Percentiles rank a stretch among this genome's conserved stretches.
Conservation (phyloP, 164 flowering plant species). For the Nelumbo lutea region DNA sequence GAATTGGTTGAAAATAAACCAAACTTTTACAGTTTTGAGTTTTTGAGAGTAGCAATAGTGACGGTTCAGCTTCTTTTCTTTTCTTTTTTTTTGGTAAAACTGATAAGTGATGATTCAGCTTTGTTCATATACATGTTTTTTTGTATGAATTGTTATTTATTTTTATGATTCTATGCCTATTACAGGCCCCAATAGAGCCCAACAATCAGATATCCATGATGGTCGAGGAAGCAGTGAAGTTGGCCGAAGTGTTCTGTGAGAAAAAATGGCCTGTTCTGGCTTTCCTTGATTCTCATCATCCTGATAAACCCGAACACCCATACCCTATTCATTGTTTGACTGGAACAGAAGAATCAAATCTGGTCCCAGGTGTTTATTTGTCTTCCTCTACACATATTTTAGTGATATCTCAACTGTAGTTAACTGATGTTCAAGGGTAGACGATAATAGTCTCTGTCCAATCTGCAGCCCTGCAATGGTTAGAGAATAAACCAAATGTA, state of each 20-base stretch:
- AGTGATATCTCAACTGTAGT: neutral
- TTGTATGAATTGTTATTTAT: neutral
- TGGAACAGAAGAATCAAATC: conserved; percentile 75
- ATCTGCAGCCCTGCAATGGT: conserved; percentile 54
- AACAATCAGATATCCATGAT: conserved; percentile 62
- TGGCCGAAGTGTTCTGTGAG: conserved; percentile 59
- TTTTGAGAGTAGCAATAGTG: too few species aligned
- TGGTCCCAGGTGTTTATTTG: conserved; percentile 26
- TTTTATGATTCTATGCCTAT: neutral
- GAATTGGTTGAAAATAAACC: too few species aligned
- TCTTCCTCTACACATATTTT: neutral
- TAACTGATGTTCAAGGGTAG: too few species aligned
- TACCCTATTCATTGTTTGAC: conserved; percentile 86
- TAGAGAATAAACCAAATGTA: conserved; percentile 69
- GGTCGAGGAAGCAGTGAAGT: conserved; percentile 62
- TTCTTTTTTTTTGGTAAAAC: too few species aligned
- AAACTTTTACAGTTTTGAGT: too few species aligned
- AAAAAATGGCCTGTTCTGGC: conserved; percentile 81
- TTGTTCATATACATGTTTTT: neutral
- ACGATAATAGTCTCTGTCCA: neutral
- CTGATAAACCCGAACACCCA: conserved; percentile 81
- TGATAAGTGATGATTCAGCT: neutral
- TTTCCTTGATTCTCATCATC: conserved; percentile 78
- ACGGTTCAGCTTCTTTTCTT: too few species aligned
- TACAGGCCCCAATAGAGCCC: conserved; percentile 71